These are phyloP conservation scores for Dioscorea zingiberensis DNA, from an alignment of 106 monocot species.

Conservation along the genomic window DNA sequence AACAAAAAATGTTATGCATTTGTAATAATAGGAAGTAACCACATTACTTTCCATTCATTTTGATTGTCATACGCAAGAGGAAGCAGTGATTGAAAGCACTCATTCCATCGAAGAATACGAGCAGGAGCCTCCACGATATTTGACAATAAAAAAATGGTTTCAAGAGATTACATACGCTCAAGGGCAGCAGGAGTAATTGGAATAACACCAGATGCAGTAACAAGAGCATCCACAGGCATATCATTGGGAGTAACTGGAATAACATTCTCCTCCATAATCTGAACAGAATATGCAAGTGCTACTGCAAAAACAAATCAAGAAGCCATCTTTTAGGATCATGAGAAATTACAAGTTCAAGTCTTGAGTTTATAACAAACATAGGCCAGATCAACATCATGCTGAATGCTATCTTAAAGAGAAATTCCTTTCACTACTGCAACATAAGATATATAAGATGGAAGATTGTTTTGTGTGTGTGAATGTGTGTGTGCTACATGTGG, in stretches of 20 bases:
- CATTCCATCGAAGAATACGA: too few relatives aligned
- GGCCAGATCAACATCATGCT: neutral
- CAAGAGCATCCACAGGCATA: conserved; percentile 69
- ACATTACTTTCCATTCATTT: too few relatives aligned
- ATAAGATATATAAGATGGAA: neutral
- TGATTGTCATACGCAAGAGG: too few relatives aligned
- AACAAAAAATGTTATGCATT: too few relatives aligned
- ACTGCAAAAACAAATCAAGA: conserved; percentile 28
- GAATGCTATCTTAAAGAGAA: neutral
- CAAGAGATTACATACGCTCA: conserved; percentile 25
- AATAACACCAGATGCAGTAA: conserved; percentile 57
- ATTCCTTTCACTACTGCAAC: neutral
- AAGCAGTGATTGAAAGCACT: too few relatives aligned
- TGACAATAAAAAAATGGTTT: too few relatives aligned
- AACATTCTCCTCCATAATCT: conserved; percentile 61
- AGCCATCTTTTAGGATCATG: neutral
- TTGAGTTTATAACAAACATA: neutral
- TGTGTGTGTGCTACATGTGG: too few relatives aligned
- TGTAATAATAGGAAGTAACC: too few relatives aligned
- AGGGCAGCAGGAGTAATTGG: conserved; percentile 47
- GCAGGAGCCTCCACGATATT: too few relatives aligned
- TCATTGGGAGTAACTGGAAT: conserved; percentile 60
- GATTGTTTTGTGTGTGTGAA: conserved; percentile 1
- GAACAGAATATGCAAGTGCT: conserved; percentile 68
- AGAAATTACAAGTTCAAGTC: neutral